Evolutionary conservation across 306 rosid genomes (phyloP).

Genomic region (Pueraria montana): DNA sequence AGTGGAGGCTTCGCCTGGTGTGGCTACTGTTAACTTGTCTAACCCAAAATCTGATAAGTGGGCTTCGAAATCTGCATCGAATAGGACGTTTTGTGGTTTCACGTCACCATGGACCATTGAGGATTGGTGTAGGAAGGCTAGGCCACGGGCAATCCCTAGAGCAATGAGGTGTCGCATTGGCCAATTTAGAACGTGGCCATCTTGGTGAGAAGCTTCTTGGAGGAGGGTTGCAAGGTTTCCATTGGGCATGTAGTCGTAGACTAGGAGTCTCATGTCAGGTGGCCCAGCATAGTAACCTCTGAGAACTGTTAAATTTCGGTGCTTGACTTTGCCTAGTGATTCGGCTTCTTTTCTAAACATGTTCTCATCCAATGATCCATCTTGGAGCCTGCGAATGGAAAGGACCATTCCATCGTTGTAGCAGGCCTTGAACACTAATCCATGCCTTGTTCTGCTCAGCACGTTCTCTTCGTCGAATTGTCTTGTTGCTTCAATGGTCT

Average conservation of each 20-base stretch:
- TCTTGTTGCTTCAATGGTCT: conserved; percentile 87
- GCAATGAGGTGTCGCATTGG: conserved; percentile 99
- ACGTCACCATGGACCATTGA: conserved; percentile 80
- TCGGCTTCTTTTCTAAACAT: conserved; percentile 92
- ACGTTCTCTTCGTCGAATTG: conserved; percentile 98
- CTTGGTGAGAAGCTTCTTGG: conserved; percentile 99
- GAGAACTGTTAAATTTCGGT: conserved; percentile 91
- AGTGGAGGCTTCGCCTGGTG: conserved; percentile 73
- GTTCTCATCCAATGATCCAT: conserved; percentile 78
- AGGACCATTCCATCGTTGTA: conserved; percentile 96
- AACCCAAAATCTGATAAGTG: conserved; percentile 94
- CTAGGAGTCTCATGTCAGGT: conserved; percentile 79
- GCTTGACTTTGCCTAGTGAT: conserved; percentile 76
- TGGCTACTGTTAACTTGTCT: conserved; percentile 62
- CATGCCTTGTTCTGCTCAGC: conserved; percentile 81
- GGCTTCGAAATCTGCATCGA: conserved; percentile 97
- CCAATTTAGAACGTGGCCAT: conserved; percentile 97
- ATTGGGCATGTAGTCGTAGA: conserved; percentile 95
- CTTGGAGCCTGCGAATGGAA: conserved; percentile 83
- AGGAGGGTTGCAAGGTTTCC: conserved; percentile 98
- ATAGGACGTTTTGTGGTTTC: conserved; percentile 86
- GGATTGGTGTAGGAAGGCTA: conserved; percentile 87
- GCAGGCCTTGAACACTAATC: conserved; percentile 88
- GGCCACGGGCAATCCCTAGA: conserved; percentile 89
- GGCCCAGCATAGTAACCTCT: conserved; percentile 91